A percentile compares a stretch with the other conserved stretches of the same genome.
These are phyloP conservation scores for Populus hybrid DNA, from an alignment of 441 rosid species.

Conservation along the genomic window DNA sequence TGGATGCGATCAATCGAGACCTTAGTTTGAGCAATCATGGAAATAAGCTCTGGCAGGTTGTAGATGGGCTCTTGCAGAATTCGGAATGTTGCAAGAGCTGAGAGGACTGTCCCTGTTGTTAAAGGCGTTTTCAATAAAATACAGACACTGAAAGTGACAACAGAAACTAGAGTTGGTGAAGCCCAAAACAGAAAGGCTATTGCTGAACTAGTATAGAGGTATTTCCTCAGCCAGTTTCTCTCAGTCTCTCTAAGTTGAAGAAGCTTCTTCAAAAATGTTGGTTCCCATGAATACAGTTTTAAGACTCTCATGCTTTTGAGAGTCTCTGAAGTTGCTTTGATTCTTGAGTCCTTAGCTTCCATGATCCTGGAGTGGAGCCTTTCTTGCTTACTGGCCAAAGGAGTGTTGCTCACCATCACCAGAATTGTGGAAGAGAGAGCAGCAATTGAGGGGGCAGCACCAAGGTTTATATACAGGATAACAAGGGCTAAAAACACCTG, in stretches of 20 bases:
- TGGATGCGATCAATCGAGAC: slow-evolving; percentile 53
- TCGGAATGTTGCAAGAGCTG: slow-evolving; percentile 66
- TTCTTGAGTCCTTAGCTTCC: slow-evolving; percentile 69
- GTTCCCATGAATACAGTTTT: slow-evolving; percentile 69
- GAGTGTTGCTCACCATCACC: slow-evolving; percentile 63
- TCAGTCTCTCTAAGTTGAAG: slow-evolving; percentile 50
- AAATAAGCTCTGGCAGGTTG: slow-evolving; percentile 60
- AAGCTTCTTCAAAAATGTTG: slow-evolving; percentile 45
- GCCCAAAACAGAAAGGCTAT: slow-evolving; percentile 63
- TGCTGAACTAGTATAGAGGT: slow-evolving; percentile 51
- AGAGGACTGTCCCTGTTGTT: slow-evolving; percentile 47
- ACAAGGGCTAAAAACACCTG: slow-evolving; percentile 55
- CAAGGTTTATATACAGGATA: slow-evolving; percentile 56
- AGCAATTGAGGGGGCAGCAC: slow-evolving; percentile 52
- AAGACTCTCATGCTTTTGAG: slow-evolving; percentile 70
- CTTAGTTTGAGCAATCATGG: slow-evolving; percentile 61
- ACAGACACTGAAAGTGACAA: slow-evolving; percentile 52
- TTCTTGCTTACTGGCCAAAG: slow-evolving; percentile 54
- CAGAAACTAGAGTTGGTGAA: slow-evolving; percentile 55
- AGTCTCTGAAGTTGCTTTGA: slow-evolving; percentile 65
- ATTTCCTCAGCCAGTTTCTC: slow-evolving; percentile 41
- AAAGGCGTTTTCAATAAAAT: slow-evolving; percentile 40
- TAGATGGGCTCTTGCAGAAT: slow-evolving; percentile 68
- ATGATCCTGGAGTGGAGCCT: slow-evolving; percentile 52
- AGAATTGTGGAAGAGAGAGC: slow-evolving; percentile 50